Percentiles rank a stretch among this genome's conserved stretches.
Conservation (phyloP, 2,329 filamentous ascomycete genomes). For the Beauveria rudraprayagi region DNA sequence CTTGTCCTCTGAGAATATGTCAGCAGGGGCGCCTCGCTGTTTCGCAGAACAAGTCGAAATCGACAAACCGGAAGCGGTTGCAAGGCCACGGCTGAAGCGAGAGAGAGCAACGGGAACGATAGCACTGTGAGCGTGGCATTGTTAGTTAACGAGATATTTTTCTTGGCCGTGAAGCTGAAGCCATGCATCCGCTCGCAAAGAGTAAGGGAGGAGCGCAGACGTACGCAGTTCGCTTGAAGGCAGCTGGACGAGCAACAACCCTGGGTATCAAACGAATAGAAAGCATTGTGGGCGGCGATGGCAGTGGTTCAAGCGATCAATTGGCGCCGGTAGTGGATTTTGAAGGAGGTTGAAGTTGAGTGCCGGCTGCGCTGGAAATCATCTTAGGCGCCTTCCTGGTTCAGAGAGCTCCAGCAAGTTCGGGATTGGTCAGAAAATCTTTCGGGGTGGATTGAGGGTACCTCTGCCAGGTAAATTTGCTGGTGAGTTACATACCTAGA, state of each 20-base stretch:
- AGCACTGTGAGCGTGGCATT: slow-evolving; percentile 28
- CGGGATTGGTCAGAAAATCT: slow-evolving; percentile 8
- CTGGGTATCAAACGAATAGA: slow-evolving; percentile 53
- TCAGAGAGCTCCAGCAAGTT: slow-evolving; percentile 14
- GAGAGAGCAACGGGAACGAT: slow-evolving; percentile 36
- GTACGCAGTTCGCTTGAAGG: slow-evolving; percentile 46
- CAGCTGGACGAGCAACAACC: slow-evolving; percentile 46
- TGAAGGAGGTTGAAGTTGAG: slow-evolving; percentile 7
- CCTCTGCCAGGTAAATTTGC: slow-evolving; percentile 1
- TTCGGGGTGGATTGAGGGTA: neutral
- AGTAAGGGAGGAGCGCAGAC: slow-evolving; percentile 17
- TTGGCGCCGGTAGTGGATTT: slow-evolving; percentile 15
- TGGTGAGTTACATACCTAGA: neutral
- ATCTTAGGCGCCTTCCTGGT: slow-evolving; percentile 9
- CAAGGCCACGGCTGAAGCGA: slow-evolving; percentile 51
- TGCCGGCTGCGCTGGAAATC: neutral
- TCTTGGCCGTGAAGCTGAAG: slow-evolving; percentile 1
- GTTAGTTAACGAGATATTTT: slow-evolving; percentile 18
- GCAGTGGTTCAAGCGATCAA: slow-evolving; percentile 19
- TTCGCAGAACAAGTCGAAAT: neutral
- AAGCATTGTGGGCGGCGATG: slow-evolving; percentile 42
- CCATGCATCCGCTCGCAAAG: neutral
- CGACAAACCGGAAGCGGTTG: slow-evolving; percentile 47
- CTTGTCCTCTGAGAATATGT: slow-evolving; percentile 66
- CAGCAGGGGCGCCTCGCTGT: slow-evolving; percentile 21